phyloP scores from a whole-genome alignment of 345 rosid species.

The Brassica rapa region DNA sequence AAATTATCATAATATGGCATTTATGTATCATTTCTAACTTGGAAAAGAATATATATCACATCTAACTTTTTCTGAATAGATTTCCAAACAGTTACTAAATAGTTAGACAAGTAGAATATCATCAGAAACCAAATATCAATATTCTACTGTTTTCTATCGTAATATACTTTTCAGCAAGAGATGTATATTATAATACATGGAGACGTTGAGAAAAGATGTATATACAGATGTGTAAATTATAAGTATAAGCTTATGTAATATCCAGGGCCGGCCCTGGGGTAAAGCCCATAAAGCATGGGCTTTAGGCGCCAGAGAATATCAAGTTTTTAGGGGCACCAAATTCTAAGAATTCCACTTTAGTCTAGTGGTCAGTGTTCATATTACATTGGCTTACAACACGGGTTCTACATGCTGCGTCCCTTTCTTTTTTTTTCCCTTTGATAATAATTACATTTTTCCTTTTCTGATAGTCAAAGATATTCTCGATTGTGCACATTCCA shows the following conservation, averaged over 20 bases:
- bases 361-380: too few relatives aligned
- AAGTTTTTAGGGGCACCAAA: too few relatives aligned
- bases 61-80: background rate
- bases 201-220: background rate
- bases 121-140: background rate
- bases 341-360: too few relatives aligned
- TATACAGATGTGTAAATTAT: slow-evolving; percentile 23
- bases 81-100: background rate
- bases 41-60: background rate
- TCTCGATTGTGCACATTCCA: background rate
- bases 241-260: slow-evolving; percentile 21
- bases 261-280: too few relatives aligned
- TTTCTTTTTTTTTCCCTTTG: too few relatives aligned
- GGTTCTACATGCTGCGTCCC: too few relatives aligned
- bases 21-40: background rate
- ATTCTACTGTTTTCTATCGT: background rate
- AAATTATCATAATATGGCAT: too few relatives aligned
- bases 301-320: too few relatives aligned
- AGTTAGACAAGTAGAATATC: background rate
- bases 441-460: too few relatives aligned
- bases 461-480: too few relatives aligned
- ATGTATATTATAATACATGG: background rate
- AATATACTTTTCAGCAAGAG: background rate
- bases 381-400: too few relatives aligned
- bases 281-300: too few relatives aligned